Evolutionary conservation across 257 asterid genomes (phyloP), one percentile per base, ranked within the genome.

Genomic region (Sherardia arvensis): DNA sequence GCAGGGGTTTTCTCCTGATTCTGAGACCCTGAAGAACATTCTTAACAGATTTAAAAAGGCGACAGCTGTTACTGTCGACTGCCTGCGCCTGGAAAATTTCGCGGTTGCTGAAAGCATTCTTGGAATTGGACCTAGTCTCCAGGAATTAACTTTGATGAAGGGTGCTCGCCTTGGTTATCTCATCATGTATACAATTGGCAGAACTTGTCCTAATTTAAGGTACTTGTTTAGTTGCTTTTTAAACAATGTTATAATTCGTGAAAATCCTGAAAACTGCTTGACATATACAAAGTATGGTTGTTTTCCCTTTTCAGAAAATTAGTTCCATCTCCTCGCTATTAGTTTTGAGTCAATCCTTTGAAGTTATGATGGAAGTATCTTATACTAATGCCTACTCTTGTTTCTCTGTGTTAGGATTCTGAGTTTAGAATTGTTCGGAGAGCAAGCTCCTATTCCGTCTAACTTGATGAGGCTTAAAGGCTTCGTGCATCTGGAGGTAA

Each of bases 151-250:
- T 78, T 77, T 86, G 86, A 81, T 85, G 66, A 87, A 90, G 83
- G 85, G 91, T 67, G 76, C 85, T 53, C 74, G 72, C 8, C 64
- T 78, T 20, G 81, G 89, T 0, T 74, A 65, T 48, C 59, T 71
- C 48, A 69, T 79, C 77, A 84, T 87, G 66, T 30, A 71, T 23
- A 68, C 72, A 23, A 79, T 87, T 71, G 86, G 85, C 33, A 65
- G 62, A 22, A 73, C 66, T 60, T 90, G 91, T 75, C 94, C 94
- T 62, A 69, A 81, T 73, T 76, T 87, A 76, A 85, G 97, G 97
- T 85, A 64, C 30, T 28, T 7, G 20, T 62, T 38, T 62, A 0
- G 0, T 20, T 26, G 28, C 12, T 53, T 18, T 33, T 27, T 27
- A 32, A 23, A 26, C 12, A 0, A 5, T 55, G 7, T 22, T 12